A percentile compares a stretch with the other conserved stretches of the same genome.
These are phyloP conservation scores for Rosa multiflora DNA, from an alignment of 306 rosid species.

Conservation along the genomic window DNA sequence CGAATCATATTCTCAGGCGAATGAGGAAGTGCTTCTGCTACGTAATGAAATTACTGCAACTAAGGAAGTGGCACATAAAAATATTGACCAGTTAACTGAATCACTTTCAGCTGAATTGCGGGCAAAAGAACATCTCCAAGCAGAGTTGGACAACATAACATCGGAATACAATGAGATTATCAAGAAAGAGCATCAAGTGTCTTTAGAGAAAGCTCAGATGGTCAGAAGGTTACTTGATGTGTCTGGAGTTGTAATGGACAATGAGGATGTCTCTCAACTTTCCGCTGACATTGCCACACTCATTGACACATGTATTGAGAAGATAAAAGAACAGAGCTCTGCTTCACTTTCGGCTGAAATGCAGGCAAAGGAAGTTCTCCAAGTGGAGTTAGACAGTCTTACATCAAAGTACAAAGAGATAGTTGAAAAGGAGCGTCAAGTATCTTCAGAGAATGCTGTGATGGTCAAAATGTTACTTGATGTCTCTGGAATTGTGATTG, in stretches of 20 bases:
- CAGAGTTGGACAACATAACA: slow-evolving; percentile 60
- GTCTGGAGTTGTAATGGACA: slow-evolving; percentile 55
- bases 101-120: slow-evolving; percentile 59
- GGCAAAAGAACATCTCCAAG: slow-evolving; percentile 67
- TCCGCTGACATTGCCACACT: slow-evolving; percentile 38
- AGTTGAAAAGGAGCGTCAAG: slow-evolving; percentile 47
- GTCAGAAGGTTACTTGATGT: slow-evolving; percentile 60
- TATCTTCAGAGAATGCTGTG: slow-evolving; percentile 56
- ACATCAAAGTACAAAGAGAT: slow-evolving; percentile 44
- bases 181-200: slow-evolving; percentile 51
- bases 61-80: slow-evolving; percentile 51
- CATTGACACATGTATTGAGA: slow-evolving; percentile 50
- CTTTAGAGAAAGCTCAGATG: slow-evolving; percentile 57
- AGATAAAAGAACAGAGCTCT: slow-evolving; percentile 49
- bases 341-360: slow-evolving; percentile 55
- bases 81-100: slow-evolving; percentile 55
- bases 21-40: slow-evolving; percentile 39
- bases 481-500: slow-evolving; percentile 54
- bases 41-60: slow-evolving; percentile 54
- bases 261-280: slow-evolving; percentile 45
- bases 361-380: slow-evolving; percentile 71
- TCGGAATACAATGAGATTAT: slow-evolving; percentile 46
- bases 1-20: slow-evolving; percentile 58
- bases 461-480: slow-evolving; percentile 60
- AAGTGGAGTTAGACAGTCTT: slow-evolving; percentile 62